phyloP scores from a whole-genome alignment of 78 protist genomes.

The Polysphondylium violaceum region DNA sequence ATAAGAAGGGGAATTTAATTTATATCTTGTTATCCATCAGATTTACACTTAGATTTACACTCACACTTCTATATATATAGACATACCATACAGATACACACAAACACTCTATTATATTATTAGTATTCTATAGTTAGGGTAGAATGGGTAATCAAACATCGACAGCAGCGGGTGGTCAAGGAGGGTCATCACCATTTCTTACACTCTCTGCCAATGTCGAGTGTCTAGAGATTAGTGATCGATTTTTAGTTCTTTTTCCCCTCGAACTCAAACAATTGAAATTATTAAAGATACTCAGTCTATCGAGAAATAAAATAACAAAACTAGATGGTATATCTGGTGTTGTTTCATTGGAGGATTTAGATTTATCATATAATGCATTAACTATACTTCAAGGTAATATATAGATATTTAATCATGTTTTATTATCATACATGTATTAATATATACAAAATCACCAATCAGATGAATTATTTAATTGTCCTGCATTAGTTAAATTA shows the following conservation, averaged over 20 bases:
- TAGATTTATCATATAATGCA: conserved; percentile 66
- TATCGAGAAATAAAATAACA: conserved; percentile 46
- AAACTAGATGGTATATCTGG: conserved; percentile 40
- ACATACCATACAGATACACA: no score
- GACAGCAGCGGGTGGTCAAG: not conserved
- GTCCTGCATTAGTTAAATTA: conserved; percentile 16
- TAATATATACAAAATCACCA: not conserved
- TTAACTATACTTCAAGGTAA: conserved; percentile 27
- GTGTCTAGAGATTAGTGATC: conserved; percentile 40
- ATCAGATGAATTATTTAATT: conserved; percentile 51
- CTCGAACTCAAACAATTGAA: conserved; percentile 15
- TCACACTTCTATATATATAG: no score
- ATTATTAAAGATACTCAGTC: conserved; percentile 1
- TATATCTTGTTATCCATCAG: no score
- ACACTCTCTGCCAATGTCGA: conserved; percentile 29
- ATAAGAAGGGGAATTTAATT: no score
- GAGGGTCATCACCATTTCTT: not conserved
- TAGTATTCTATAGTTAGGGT: no score
- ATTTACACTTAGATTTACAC: no score
- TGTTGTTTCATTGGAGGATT: conserved; percentile 42
- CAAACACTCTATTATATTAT: no score
- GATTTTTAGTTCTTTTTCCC: conserved; percentile 53
- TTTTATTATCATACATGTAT: not conserved
- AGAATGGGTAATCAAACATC: no score
- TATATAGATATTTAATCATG: not conserved